Conservation (phyloP, 1,284 basidiomycete species). For the Papiliotrema nemorosa region DNA sequence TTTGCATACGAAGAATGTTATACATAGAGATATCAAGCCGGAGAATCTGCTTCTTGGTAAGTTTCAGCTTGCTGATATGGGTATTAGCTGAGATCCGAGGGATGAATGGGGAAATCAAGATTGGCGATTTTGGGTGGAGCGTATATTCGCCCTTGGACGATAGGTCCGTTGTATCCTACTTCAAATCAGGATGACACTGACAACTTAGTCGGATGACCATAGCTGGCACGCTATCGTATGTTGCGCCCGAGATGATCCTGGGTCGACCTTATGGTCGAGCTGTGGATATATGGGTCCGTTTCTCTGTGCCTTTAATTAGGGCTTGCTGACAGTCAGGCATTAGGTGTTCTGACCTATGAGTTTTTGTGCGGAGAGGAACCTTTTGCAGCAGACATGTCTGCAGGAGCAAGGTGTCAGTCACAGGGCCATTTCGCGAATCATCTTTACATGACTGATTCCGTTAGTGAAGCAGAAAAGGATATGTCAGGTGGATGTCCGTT, state of each 20-base stretch:
- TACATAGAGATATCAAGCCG: conserved; percentile 99
- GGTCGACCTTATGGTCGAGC: conserved; percentile 50
- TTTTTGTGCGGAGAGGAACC: conserved; percentile 87
- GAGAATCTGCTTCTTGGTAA: conserved; percentile 86
- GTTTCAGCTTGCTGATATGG: background rate
- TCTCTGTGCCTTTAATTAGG: background rate
- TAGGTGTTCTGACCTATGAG: conserved; percentile 93
- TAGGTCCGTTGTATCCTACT: conserved; percentile 51
- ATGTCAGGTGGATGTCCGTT: conserved; percentile 64
- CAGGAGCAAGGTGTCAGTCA: conserved; percentile 28
- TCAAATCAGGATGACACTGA: background rate
- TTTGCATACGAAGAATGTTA: conserved; percentile 90
- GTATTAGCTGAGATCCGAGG: conserved; percentile 17
- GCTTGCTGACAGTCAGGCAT: conserved; percentile 73
- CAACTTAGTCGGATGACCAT: conserved; percentile 63
- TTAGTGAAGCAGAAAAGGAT: conserved; percentile 41
- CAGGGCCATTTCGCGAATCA: background rate
- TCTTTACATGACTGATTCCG: no score
- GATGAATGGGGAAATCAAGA: conserved; percentile 94
- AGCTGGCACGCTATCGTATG: conserved; percentile 90
- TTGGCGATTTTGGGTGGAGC: conserved; percentile 98
- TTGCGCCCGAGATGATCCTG: conserved; percentile 97
- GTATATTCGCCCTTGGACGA: conserved; percentile 75
- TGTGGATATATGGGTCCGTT: conserved; percentile 40
- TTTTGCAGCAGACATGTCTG: conserved; percentile 62